Conservation (phyloP, 106 monocot species). For the Dendrobium catenatum region DNA sequence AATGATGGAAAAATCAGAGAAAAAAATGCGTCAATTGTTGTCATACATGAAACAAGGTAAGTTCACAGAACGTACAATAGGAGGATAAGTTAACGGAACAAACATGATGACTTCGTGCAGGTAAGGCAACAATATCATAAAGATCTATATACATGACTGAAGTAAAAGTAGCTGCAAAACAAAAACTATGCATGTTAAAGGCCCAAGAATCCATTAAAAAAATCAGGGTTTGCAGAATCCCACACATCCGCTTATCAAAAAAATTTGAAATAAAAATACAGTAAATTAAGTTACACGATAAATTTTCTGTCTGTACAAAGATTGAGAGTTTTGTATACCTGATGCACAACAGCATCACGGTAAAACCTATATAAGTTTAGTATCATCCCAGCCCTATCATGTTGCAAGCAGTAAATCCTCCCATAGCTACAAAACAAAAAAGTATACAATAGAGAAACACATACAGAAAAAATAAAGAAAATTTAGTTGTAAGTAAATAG, state of each 20-base stretch:
- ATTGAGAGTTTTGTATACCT: constrained; percentile 38
- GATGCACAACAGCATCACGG: constrained; percentile 94
- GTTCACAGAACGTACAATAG: too few relatives aligned
- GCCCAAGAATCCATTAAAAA: neutral
- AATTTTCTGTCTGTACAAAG: neutral
- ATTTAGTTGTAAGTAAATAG: neutral
- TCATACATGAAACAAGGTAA: neutral
- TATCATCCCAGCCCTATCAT: constrained; percentile 65
- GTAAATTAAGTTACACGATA: neutral
- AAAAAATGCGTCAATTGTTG: too few relatives aligned
- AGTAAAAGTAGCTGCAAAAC: neutral
- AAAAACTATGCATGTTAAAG: neutral
- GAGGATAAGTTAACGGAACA: neutral
- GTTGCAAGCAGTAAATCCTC: constrained; percentile 91
- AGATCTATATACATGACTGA: neutral
- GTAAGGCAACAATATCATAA: neutral
- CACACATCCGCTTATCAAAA: neutral
- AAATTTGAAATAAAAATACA: neutral
- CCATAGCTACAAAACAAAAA: constrained; percentile 64
- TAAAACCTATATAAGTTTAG: constrained; percentile 85
- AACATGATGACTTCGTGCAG: neutral
- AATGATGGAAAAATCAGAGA: neutral
- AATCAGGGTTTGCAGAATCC: neutral
- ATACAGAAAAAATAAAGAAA: neutral
- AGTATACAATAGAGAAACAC: neutral